phyloP scores from a whole-genome alignment of 306 rosid genomes.

The Citrullus mucosospermus region DNA sequence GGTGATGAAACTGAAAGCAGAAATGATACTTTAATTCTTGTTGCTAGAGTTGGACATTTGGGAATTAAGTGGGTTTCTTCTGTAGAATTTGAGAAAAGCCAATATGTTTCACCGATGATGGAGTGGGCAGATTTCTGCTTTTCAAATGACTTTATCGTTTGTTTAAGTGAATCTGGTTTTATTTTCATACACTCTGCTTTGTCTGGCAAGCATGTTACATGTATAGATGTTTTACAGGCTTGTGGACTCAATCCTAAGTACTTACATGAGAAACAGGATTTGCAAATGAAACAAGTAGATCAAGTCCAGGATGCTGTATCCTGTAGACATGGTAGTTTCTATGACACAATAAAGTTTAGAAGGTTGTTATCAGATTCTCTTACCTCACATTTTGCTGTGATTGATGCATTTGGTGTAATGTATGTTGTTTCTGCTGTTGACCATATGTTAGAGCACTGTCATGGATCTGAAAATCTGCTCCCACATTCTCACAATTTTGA shows the following conservation, averaged over 20 bases:
- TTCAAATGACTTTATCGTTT: slow-evolving; percentile 63
- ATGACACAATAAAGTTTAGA: slow-evolving; percentile 37
- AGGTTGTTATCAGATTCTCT: slow-evolving; percentile 67
- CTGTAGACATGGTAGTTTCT: slow-evolving; percentile 16
- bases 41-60: slow-evolving; percentile 43
- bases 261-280: slow-evolving; percentile 13
- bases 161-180: slow-evolving; percentile 63
- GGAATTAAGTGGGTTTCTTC: slow-evolving; percentile 73
- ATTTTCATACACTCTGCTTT: slow-evolving; percentile 51
- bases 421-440: slow-evolving; percentile 42
- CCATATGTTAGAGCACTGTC: slow-evolving; percentile 23
- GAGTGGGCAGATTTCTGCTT: slow-evolving; percentile 73
- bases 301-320: slow-evolving; percentile 22
- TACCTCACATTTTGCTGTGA: slow-evolving; percentile 59
- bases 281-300: slow-evolving; percentile 20
- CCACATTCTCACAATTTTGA: slow-evolving; percentile 40
- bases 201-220: slow-evolving; percentile 60
- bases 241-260: slow-evolving; percentile 32
- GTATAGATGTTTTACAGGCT: slow-evolving; percentile 43
- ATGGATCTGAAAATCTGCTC: slow-evolving; percentile 39
- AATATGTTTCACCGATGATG: slow-evolving; percentile 20
- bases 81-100: slow-evolving; percentile 58
- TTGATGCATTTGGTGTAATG: slow-evolving; percentile 69
- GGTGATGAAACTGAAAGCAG: slow-evolving; percentile 29
- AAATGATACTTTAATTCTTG: slow-evolving; percentile 44